A percentile compares a stretch with the other conserved stretches of the same genome.
Conservation (phyloP, 331 rosid species). For the Malus hybrid region DNA sequence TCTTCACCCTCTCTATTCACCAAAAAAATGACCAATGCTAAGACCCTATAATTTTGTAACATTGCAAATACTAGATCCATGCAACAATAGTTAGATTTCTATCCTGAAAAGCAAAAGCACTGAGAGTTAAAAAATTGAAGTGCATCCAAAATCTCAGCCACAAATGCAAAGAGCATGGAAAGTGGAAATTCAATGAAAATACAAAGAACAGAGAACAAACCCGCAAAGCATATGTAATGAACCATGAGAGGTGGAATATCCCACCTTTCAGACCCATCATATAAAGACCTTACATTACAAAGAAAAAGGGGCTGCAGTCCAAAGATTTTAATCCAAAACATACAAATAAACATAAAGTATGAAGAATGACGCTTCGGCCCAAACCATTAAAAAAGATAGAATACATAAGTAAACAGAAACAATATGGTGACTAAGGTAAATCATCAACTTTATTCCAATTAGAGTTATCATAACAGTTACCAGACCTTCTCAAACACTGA, state of each 20-base stretch:
- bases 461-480: constrained; percentile 11
- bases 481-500: constrained; percentile 83
- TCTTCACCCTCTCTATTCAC: too few relatives aligned
- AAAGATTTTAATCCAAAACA: neutral
- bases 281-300: constrained; percentile 59
- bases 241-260: constrained; percentile 86
- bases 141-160: neutral
- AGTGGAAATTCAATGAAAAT: neutral
- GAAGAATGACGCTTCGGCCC: constrained; percentile 1
- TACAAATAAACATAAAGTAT: neutral
- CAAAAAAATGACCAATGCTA: neutral
- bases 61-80: neutral
- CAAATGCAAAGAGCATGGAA: neutral
- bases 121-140: neutral
- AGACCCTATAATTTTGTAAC: neutral
- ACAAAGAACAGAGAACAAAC: constrained; percentile 21
- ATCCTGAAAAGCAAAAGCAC: neutral
- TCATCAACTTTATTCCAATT: constrained; percentile 7
- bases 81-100: neutral
- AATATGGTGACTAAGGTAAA: neutral
- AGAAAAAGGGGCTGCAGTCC: neutral
- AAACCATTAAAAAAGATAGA: neutral
- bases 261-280: constrained; percentile 96
- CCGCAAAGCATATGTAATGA: constrained; percentile 78
- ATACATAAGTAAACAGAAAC: neutral